Percentiles rank a stretch among this genome's conserved stretches.
These are phyloP conservation scores for Daldinia childiae DNA, from an alignment of 495 filamentous ascomycete genomes.

Conservation along the genomic window DNA sequence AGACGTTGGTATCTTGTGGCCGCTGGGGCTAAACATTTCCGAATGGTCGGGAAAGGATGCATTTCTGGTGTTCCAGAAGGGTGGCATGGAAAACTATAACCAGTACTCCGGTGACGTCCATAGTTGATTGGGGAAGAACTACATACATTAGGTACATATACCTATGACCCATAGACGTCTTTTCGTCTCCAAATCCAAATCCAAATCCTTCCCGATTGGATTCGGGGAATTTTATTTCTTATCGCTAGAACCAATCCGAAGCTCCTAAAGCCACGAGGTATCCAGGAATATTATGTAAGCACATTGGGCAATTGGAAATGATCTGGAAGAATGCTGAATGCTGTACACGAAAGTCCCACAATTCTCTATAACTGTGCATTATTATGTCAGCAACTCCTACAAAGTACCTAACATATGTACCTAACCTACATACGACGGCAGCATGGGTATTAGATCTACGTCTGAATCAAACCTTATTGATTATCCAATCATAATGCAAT, in stretches of 20 bases:
- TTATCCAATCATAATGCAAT: not conserved
- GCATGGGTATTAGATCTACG: not conserved
- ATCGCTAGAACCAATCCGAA: conserved; percentile 29
- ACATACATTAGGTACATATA: not conserved
- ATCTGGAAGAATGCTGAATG: conserved; percentile 4
- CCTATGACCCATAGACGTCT: conserved; percentile 19
- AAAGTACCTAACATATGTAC: too few species aligned
- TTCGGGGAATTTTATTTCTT: conserved; percentile 34
- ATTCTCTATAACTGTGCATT: not conserved
- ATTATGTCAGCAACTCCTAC: not conserved
- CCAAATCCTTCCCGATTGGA: conserved; percentile 45
- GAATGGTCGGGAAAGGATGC: conserved; percentile 34
- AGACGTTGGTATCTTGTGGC: conserved; percentile 9
- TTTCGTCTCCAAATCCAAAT: conserved; percentile 10
- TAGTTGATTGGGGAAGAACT: conserved; percentile 33
- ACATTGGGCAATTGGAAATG: conserved; percentile 12
- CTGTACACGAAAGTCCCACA: not conserved
- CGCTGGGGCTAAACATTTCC: conserved; percentile 23
- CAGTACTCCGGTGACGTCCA: conserved; percentile 26
- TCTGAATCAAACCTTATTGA: conserved; percentile 12
- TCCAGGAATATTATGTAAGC: conserved; percentile 37
- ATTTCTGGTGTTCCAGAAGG: conserved; percentile 34
- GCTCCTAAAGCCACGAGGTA: conserved; percentile 33
- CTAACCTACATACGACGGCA: not conserved
- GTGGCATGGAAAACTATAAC: conserved; percentile 26